phyloP scores from a whole-genome alignment of 139 green algal species.

The Tetradesmus lagerheimii region DNA sequence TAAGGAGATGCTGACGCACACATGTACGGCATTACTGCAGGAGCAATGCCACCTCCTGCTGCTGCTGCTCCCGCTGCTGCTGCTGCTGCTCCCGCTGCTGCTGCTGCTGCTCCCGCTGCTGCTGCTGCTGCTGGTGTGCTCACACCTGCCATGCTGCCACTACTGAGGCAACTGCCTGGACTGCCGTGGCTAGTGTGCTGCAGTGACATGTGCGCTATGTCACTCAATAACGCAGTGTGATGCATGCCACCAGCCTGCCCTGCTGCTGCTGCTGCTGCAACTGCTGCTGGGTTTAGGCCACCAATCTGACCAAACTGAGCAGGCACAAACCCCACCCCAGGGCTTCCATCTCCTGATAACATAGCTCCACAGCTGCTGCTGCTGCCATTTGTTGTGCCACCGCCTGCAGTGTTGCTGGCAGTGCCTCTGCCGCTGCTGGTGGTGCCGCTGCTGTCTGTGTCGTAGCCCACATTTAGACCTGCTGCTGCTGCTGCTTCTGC shows the following conservation, averaged over 20 bases:
- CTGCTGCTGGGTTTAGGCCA: background rate
- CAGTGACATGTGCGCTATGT: slow-evolving; percentile 13
- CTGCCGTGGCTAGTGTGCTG: background rate
- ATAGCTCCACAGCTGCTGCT: background rate
- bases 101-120: slow-evolving; percentile 16
- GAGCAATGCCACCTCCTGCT: slow-evolving; percentile 20
- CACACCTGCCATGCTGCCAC: background rate
- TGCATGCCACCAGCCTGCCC: background rate
- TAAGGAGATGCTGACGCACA: background rate
- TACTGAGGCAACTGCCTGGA: background rate
- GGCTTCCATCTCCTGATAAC: background rate
- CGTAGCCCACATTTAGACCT: background rate
- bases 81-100: slow-evolving; percentile 1
- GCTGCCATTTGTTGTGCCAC: background rate
- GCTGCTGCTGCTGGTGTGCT: background rate
- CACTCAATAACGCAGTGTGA: background rate
- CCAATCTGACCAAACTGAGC: background rate
- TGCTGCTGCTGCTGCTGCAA: background rate
- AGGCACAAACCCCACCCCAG: background rate
- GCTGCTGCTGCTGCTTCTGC: background rate
- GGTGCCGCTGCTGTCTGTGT: background rate
- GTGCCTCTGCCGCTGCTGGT: background rate
- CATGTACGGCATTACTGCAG: background rate
- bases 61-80: slow-evolving; percentile 22
- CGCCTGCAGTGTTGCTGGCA: background rate